Conservation (phyloP, 805 yeast species). For the Saccharomycopsis vini region DNA sequence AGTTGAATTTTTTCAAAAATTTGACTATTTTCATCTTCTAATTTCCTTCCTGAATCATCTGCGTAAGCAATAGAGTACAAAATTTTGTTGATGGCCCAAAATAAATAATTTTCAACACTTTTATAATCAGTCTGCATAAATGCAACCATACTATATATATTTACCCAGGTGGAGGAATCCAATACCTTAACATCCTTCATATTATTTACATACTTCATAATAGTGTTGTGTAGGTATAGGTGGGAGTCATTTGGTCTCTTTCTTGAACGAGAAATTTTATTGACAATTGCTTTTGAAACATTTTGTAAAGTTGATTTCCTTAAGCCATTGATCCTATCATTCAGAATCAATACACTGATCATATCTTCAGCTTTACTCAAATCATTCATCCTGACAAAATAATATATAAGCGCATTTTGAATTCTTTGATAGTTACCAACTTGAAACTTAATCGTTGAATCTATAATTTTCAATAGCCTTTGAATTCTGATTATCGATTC, state of each 20-base stretch:
- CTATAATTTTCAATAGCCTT: neutral
- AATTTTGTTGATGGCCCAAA: conserved; percentile 5
- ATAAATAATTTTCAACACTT: neutral
- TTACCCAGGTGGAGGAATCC: neutral
- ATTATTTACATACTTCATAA: neutral
- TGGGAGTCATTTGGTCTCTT: neutral
- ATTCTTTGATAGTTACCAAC: neutral
- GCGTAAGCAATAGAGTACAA: conserved; percentile 1
- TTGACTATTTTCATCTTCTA: neutral
- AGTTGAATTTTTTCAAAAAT: neutral
- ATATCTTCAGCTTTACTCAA: neutral
- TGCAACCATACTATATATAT: neutral
- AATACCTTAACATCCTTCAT: neutral
- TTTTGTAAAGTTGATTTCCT: neutral
- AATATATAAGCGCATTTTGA: neutral
- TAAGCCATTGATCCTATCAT: neutral
- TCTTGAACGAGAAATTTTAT: neutral
- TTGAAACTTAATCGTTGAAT: neutral
- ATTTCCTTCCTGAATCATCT: neutral
- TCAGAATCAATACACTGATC: neutral
- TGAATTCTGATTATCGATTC: no score
- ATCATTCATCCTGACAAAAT: neutral
- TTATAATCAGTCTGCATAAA: neutral
- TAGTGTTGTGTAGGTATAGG: neutral
- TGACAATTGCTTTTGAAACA: neutral